Evolutionary conservation across 371 early-diverging fungal species (phyloP).

Genomic region (Circinella umbellata): DNA sequence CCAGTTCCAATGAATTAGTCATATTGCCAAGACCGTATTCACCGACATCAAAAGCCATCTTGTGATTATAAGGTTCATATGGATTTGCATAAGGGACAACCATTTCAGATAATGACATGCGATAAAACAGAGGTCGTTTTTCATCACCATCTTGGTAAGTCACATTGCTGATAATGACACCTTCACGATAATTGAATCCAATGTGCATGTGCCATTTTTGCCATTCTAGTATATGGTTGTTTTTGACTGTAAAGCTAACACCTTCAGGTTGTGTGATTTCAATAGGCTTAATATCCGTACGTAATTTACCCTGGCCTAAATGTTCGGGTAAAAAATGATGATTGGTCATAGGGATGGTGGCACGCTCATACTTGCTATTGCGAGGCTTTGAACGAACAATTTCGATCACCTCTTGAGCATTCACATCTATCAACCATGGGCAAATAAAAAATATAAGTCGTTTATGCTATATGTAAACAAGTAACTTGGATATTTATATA

Average conservation of each 20-base stretch:
- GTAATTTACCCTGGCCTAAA: constrained; percentile 39
- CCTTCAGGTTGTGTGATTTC: constrained; percentile 52
- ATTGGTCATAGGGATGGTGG: constrained; percentile 37
- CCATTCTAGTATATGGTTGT: constrained; percentile 49
- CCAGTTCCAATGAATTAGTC: constrained; percentile 47
- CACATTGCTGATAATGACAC: constrained; percentile 50
- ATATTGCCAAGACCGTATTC: constrained; percentile 53
- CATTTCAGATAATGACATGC: constrained; percentile 53
- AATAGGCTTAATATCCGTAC: constrained; percentile 53
- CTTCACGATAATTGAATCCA: constrained; percentile 55
- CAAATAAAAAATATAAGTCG: too few species aligned
- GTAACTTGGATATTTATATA: too few species aligned
- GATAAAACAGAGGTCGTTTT: constrained; percentile 46
- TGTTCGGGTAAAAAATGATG: constrained; percentile 53
- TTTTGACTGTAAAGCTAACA: constrained; percentile 52
- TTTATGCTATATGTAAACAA: too few species aligned
- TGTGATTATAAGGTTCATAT: constrained; percentile 38
- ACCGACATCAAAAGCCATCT: constrained; percentile 59
- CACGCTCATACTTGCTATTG: constrained; percentile 44
- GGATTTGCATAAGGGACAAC: constrained; percentile 60
- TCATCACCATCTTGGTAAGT: constrained; percentile 47
- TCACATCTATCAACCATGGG: constrained; percentile 27
- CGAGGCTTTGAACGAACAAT: constrained; percentile 39
- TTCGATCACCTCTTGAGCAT: constrained; percentile 37
- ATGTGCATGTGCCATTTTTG: constrained; percentile 58